A percentile compares a stretch with the other conserved stretches of the same genome.
These are phyloP conservation scores for Elongisporangium senticosum DNA, from an alignment of 352 stramenopile genomes.

Conservation along the genomic window DNA sequence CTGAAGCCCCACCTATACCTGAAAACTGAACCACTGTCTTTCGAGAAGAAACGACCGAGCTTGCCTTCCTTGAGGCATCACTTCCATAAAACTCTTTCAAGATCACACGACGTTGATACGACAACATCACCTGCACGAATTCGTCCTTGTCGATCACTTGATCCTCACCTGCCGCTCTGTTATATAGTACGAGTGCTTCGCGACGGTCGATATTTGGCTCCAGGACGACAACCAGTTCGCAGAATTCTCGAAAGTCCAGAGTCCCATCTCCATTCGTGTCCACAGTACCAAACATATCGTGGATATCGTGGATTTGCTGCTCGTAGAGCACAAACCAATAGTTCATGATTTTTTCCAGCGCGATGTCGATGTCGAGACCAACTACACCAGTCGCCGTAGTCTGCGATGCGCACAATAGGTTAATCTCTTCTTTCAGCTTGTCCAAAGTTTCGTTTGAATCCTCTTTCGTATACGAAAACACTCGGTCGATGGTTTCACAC, in stretches of 20 bases:
- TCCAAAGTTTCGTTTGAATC: constrained; percentile 32
- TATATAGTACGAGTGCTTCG: constrained; percentile 55
- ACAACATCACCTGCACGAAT: constrained; percentile 71
- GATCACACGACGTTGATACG: constrained; percentile 60
- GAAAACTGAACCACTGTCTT: neutral
- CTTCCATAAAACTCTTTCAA: constrained; percentile 56
- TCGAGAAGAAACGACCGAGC: neutral
- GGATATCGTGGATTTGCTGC: constrained; percentile 70
- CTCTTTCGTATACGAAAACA: constrained; percentile 60
- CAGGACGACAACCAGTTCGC: constrained; percentile 49
- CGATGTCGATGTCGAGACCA: constrained; percentile 55
- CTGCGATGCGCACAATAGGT: constrained; percentile 14
- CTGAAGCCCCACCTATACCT: neutral
- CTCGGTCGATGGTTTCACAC: constrained; percentile 61
- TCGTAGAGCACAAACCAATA: constrained; percentile 78
- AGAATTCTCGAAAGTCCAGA: constrained; percentile 73
- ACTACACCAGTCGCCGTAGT: constrained; percentile 8
- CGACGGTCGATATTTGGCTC: constrained; percentile 63
- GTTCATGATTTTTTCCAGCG: constrained; percentile 72
- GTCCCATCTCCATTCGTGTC: constrained; percentile 65
- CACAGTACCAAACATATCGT: constrained; percentile 66
- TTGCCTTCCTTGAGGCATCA: constrained; percentile 10
- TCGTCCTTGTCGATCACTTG: constrained; percentile 79
- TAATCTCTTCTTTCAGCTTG: constrained; percentile 54
- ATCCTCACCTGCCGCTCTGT: constrained; percentile 56